Evolutionary conservation across 257 asterid genomes (phyloP), one percentile per base, ranked within the genome.

Genomic region (Primulina huaijiensis): DNA sequence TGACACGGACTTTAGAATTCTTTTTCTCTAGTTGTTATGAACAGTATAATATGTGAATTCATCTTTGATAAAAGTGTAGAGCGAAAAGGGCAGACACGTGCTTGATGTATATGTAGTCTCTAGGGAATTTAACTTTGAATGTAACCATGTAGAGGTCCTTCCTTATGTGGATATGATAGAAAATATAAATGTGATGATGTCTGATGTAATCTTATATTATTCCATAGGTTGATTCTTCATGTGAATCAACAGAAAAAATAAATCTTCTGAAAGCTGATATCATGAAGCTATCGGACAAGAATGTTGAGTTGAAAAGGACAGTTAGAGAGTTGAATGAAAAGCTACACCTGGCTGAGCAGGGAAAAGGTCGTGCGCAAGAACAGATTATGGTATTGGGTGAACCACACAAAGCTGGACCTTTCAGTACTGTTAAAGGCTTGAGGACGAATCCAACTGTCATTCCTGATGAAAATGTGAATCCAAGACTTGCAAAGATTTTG

Each of bases 401-500:
- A 73, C 90, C 89, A 2, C 86, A 62, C 60, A 90, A 88, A 78
- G 89, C 88, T 21, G 95, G 91, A 11, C 90, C 91, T 60, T 88
- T 88, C 65, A 92, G 96, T 57, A 85, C 94, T 7, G 90, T 88
- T 30, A 90, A 90, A 83, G 82, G 81, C 52, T 65, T 79, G 68
- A 90, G 97, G 68, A 86, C 89, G n/a, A 85, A 82, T 33, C 96
- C 97, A 29, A 62, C 86, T 14, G 82, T 90, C 25, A 34, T 71
- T 63, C 92, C 96, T 0, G 93, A 90, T 69, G 90, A 88, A 53
- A 83, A 79, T 12, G 87, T 85, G 55, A 90, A 90, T 81, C 94
- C 94, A 3, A 81, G 96, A 61, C 89, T 90, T 23, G 85, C 91
- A 19, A 86, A 82, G 74, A 77, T 88, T 77, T 78, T 90, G 73